Base-by-base conservation (phyloP, 768 basidiomycete genomes). In the Daedaleopsis sinensis region DNA sequence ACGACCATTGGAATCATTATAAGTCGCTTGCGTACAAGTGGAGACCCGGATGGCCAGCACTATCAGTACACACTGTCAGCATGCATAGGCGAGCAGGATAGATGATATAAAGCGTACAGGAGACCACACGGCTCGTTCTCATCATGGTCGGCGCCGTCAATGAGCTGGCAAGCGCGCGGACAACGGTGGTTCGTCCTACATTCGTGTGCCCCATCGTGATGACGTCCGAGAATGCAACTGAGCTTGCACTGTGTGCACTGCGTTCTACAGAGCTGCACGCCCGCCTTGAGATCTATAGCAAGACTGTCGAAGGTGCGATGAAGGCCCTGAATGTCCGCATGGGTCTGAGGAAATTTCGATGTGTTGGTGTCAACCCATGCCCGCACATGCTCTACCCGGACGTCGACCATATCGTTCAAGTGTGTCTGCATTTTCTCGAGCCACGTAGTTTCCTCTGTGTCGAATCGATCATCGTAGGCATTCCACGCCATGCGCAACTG, bases 21-120 rank as follows among this genome's bases (percentile, higher is more conserved):
- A n/a, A n/a, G n/a, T n/a, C n/a, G n/a, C n/a, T n/a, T 21, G n/a
- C 54, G 19, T 68, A 86, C 86, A 84, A 77, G 63, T 87, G 86
- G 11, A 72, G 74, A 15, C 83, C 84, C 21, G 78, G 69, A 61
- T 88, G 86, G 0, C 86, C 87, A 35, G 84, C 85, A n/a, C 85
- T 87, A 61, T 32, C 24, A 38, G 19, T 12, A 43, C 38, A 37
- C n/a, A n/a, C n/a, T n/a, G 3, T 32, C 21, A 18, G 19, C 23
- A 24, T n/a, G 24, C 9, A 27, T 6, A 8, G 9, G 8, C 19
- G 9, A 27, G 8, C 15, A 7, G 11, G 4, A 13, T 5, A 10
- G 15, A 24, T 15, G 7, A 13, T 10, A 13, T 10, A 23, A 2
- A 9, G 75, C 84, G 53, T 65, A 86, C 85, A 73, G 75, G 63